Percentiles rank a stretch among this genome's conserved stretches.
Evolutionary conservation across 441 rosid species (phyloP).

Genomic region (Euphorbia schlechtendalii): DNA sequence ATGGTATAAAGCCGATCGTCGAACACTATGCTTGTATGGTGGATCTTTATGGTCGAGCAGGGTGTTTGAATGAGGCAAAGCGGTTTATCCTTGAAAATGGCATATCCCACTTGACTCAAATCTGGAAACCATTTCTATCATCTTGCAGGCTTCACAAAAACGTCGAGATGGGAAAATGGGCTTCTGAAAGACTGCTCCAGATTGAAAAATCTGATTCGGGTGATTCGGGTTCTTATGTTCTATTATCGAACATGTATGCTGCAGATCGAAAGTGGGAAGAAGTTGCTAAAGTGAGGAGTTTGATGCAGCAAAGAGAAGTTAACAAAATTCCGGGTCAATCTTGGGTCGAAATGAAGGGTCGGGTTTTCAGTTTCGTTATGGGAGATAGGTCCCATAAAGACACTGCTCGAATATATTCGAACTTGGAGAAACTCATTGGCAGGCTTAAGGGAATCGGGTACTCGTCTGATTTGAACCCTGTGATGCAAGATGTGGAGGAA

Average conservation of each 20-base stretch:
- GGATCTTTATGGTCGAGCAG: slow-evolving; percentile 29
- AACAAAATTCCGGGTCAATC: slow-evolving; percentile 24
- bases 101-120: slow-evolving; percentile 16
- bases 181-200: slow-evolving; percentile 20
- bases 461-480: slow-evolving; percentile 14
- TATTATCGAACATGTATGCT: slow-evolving; percentile 22
- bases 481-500: slow-evolving; percentile 23
- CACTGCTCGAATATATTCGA: neutral
- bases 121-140: slow-evolving; percentile 26
- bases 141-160: slow-evolving; percentile 25
- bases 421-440: slow-evolving; percentile 13
- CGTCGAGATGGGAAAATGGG: slow-evolving; percentile 25
- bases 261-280: slow-evolving; percentile 19
- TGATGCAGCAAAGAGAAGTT: slow-evolving; percentile 20
- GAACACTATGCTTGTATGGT: slow-evolving; percentile 28
- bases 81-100: slow-evolving; percentile 16
- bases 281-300: slow-evolving; percentile 19
- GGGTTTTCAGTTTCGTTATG: slow-evolving; percentile 6
- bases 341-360: slow-evolving; percentile 24
- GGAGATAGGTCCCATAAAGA: slow-evolving; percentile 19
- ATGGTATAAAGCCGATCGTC: slow-evolving; percentile 18
- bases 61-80: slow-evolving; percentile 21
- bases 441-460: slow-evolving; percentile 21
- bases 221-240: slow-evolving; percentile 22
- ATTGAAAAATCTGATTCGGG: slow-evolving; percentile 15